phyloP scores from a whole-genome alignment of 257 asterid genomes.

The Verbena officinalis region DNA sequence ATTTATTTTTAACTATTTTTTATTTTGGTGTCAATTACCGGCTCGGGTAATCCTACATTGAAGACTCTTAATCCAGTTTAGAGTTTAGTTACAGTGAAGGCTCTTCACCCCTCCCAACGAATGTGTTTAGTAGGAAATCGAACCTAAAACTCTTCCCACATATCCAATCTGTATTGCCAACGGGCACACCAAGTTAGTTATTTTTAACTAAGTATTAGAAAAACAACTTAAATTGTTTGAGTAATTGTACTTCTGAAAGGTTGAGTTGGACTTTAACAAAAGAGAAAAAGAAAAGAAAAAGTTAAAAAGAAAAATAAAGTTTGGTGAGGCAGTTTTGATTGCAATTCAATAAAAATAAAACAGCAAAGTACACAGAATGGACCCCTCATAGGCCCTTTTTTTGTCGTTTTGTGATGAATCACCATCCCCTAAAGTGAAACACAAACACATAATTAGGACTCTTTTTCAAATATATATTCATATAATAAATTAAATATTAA shows the following conservation, averaged over 20 bases:
- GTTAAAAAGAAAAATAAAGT: slow-evolving; percentile 20
- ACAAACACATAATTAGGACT: slow-evolving; percentile 32
- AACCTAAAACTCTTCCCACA: no score
- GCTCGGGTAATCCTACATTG: no score
- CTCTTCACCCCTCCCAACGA: no score
- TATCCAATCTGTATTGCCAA: no score
- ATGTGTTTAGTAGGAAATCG: no score
- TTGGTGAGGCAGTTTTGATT: slow-evolving; percentile 43
- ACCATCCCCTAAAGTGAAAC: slow-evolving; percentile 55
- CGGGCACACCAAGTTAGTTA: no score
- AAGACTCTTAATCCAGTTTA: no score
- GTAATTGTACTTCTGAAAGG: slow-evolving; percentile 25
- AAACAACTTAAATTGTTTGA: slow-evolving; percentile 5
- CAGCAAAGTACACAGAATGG: slow-evolving; percentile 41
- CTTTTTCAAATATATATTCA: slow-evolving; percentile 28
- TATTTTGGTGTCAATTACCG: no score
- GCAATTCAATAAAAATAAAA: slow-evolving; percentile 27
- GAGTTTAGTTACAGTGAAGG: no score
- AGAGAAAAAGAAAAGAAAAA: slow-evolving; percentile 19
- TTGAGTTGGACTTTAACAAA: slow-evolving; percentile 33
- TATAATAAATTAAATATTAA: neutral
- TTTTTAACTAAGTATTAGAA: neutral
- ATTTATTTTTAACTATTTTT: no score
- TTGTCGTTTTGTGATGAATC: slow-evolving; percentile 73
- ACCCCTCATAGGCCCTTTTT: slow-evolving; percentile 31